Percentiles rank a stretch among this genome's conserved stretches.
Conservation (phyloP, 495 filamentous ascomycete species). For the Trichoderma reesei region DNA sequence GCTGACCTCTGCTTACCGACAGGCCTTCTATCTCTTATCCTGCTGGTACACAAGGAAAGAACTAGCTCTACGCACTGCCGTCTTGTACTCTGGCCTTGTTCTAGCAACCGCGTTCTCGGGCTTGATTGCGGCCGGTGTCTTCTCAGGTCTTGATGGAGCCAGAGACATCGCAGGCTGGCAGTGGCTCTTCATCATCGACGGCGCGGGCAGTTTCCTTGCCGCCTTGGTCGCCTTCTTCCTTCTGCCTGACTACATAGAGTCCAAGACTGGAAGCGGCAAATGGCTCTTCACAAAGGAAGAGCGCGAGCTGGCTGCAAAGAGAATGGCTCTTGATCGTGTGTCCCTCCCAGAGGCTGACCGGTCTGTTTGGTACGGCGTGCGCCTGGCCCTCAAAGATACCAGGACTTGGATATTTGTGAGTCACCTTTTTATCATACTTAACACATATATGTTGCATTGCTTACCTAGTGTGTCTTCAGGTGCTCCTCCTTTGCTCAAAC, state of each 20-base stretch:
- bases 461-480: neutral
- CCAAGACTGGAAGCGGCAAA: neutral
- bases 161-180: constrained; percentile 22
- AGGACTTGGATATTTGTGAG: constrained; percentile 64
- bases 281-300: constrained; percentile 1
- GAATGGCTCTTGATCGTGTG: constrained; percentile 2
- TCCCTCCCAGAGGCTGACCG: constrained; percentile 27
- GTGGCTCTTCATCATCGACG: constrained; percentile 25
- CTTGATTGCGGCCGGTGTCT: constrained; percentile 37
- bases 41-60: constrained; percentile 45
- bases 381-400: constrained; percentile 58
- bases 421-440: neutral
- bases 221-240: neutral
- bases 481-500: constrained; percentile 2
- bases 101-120: constrained; percentile 38
- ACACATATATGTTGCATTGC: neutral
- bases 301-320: neutral
- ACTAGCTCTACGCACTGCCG: constrained; percentile 32
- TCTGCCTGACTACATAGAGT: neutral
- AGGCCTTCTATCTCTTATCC: constrained; percentile 35
- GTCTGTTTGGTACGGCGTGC: constrained; percentile 56
- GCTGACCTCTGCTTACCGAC: constrained; percentile 32
- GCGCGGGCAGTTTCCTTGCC: neutral
- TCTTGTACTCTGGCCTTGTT: constrained; percentile 35
- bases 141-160: constrained; percentile 20